Conservation (phyloP, 192 early-diverging fungal genomes). For the Geosiphon pyriformis region DNA sequence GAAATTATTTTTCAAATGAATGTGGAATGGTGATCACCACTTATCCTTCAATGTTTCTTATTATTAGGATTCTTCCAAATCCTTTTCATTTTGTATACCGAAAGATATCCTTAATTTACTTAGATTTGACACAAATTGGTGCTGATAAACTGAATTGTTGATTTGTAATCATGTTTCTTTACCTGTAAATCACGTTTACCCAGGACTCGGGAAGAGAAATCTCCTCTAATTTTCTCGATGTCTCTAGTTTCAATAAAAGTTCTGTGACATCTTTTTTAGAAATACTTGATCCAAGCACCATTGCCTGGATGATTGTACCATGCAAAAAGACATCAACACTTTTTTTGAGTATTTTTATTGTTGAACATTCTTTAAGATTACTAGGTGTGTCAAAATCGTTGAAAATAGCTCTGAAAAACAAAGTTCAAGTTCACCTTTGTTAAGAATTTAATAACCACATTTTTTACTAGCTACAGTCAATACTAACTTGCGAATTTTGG, state of each 20-base stretch:
- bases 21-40: too few relatives aligned
- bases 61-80: too few relatives aligned
- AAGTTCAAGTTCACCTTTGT: background rate
- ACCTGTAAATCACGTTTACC: constrained; percentile 1
- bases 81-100: too few relatives aligned
- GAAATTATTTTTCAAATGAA: too few relatives aligned
- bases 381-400: background rate
- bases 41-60: too few relatives aligned
- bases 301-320: constrained; percentile 14
- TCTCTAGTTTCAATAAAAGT: background rate
- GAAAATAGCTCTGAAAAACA: constrained; percentile 13
- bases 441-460: background rate
- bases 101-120: too few relatives aligned
- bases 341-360: constrained; percentile 8
- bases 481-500: constrained; percentile 2
- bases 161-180: too few relatives aligned
- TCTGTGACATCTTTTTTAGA: constrained; percentile 12
- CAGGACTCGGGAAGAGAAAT: background rate
- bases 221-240: background rate
- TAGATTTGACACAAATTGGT: too few relatives aligned
- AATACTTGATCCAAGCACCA: constrained; percentile 10
- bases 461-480: background rate
- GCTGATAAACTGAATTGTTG: too few relatives aligned
- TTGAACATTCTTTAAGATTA: constrained; percentile 11
- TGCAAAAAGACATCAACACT: constrained; percentile 11